Base-by-base conservation (phyloP, 257 asterid species). In the Rubia yunnanensis region DNA sequence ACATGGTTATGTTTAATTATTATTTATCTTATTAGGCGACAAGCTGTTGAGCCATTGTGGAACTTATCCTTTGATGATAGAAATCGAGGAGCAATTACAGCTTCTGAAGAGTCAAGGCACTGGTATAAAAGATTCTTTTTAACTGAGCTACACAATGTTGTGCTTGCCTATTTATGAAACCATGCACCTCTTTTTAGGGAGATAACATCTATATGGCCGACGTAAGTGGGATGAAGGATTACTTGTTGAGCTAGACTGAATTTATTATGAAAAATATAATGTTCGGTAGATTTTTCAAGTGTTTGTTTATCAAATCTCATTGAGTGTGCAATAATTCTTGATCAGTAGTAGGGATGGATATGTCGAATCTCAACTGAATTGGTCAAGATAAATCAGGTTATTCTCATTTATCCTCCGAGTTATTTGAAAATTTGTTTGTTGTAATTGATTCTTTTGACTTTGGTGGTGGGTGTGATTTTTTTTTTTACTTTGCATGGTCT, bases 1-100 rank as follows among this genome's bases (percentile, higher is more conserved):
- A 10, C 17, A 26, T 52, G 35, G 44, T 41, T 22, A 23, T 65
- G 38, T 35, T 46, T 30, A 31, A 18, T 36, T 66, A 32, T 64
- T 30, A 7, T 36, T 38, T 38, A 11, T 66, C 10, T 59, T 63
- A 32, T 54, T 65, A 92, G 99, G 95, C 89, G 86, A 86, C 95
- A 94, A 82, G 96, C 96, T 70, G 99, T 92, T 63, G 91, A 90
- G 71, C 97, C 97, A 60, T 79, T 89, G 70, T 87, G 95, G 95
- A 83, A 86, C 77, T 76, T 92, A 73, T 86, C 96, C 57, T 87
- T 84, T 68, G 94, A 89, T 32, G 96, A 94, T 70, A 77, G 86
- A 71, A 86, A 87, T 58, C 90, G 96, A 67, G 97, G 89, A 85
- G 88, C 90, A 76, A 86, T 90, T 78, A 96, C 94, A 11, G 82